Base-by-base conservation (phyloP, 2,329 filamentous ascomycete species). In the Talaromyces islandicus region DNA sequence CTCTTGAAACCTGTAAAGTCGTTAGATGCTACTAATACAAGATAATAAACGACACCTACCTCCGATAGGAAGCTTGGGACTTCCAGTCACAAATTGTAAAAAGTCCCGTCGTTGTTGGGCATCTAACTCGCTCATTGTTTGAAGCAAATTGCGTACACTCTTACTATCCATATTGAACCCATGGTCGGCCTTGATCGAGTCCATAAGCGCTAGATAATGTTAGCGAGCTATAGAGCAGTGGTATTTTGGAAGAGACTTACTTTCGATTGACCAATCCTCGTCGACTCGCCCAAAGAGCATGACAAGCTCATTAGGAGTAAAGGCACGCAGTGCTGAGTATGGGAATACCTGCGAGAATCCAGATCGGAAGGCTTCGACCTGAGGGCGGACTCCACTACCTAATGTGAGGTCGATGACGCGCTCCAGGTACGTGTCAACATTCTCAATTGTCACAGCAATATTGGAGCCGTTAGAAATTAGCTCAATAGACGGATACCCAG, bases 121-220 rank as follows among this genome's bases (percentile, higher is more conserved):
- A 7, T 83, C 84, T 58, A 97, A 83, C 71, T 95, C 89, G 72
- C 92, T 97, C 94, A 99, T 97, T 10, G 88, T 88, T 69, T 97
- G 92, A 19, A 99, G 82, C 65, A 99, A 75, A 69, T 99, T 97
- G 69, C 88, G 91, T 54, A 99, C 92, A 70, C 90, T 97, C 78
- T 88, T 90, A 81, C 93, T 97, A 72, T 99, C 94, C 85, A 99
- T 94, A 68, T 97, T 99, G 80, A 91, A 99, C 9, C 94, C 94
- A 72, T 99, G 94, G 68, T 99, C 94, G 29, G 94, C 94, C 78
- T 99, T 99, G 79, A 99, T 93, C 0, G 93, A 97, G 71, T 99
- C 94, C 85, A 95, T 95, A 46, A 99, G 85, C 62, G 94, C 91
- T 94, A 67, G 38, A 14, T 30, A 9, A 43, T 57, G 54, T 60